Evolutionary conservation across 1,284 basidiomycete species (phyloP).

Genomic region (Tilletia caries): DNA sequence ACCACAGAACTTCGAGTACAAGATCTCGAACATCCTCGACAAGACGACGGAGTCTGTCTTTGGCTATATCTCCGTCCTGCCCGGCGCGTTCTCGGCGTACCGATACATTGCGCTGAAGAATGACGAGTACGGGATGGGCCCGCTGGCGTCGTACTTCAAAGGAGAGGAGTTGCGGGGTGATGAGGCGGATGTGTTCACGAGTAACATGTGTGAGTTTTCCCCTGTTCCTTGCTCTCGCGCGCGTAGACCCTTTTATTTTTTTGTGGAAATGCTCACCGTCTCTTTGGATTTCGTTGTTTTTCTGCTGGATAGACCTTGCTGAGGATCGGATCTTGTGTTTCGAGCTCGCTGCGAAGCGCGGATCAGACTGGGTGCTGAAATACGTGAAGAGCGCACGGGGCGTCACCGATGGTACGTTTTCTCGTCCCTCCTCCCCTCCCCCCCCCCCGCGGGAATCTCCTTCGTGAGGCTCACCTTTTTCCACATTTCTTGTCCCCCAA

Average conservation of each 20-base stretch:
- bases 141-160: constrained; percentile 92
- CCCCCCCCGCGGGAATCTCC: no score
- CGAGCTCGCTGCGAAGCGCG: constrained; percentile 87
- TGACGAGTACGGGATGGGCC: constrained; percentile 76
- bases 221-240: no score
- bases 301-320: constrained; percentile 33
- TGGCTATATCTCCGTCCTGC: constrained; percentile 50
- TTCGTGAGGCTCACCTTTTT: no score
- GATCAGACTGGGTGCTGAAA: constrained; percentile 85
- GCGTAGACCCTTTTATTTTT: no score
- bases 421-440: no score
- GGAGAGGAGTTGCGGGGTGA: constrained; percentile 86
- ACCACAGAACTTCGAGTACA: constrained; percentile 99
- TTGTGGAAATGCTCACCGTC: background rate
- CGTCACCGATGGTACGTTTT: constrained; percentile 69
- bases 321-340: constrained; percentile 84
- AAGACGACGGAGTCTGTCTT: constrained; percentile 52
- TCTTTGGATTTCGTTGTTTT: background rate
- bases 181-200: constrained; percentile 92
- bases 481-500: background rate
- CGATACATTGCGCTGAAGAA: constrained; percentile 87
- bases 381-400: constrained; percentile 93
- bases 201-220: constrained; percentile 58
- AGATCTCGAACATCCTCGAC: constrained; percentile 51
- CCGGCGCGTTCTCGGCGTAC: constrained; percentile 55